Percentiles rank a stretch among this genome's conserved stretches.
Evolutionary conservation across 1,284 basidiomycete genomes (phyloP).

Genomic region (Ganoderma multipileum): DNA sequence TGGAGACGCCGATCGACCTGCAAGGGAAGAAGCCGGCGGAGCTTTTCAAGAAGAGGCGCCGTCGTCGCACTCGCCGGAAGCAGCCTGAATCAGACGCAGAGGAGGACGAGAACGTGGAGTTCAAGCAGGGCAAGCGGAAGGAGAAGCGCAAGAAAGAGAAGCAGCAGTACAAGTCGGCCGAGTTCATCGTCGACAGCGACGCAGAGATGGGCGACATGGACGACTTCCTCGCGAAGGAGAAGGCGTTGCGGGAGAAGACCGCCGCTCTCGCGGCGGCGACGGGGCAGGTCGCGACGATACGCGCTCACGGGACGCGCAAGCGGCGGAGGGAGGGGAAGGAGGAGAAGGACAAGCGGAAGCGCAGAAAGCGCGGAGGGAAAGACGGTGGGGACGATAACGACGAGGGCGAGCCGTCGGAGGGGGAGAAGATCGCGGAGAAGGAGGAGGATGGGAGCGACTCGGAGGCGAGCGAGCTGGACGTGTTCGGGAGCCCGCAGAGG

Average conservation of each 20-base stretch:
- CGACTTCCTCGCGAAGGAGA: constrained; percentile 82
- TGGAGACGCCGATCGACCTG: constrained; percentile 77
- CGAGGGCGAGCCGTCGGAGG: constrained; percentile 22
- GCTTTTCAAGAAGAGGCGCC: constrained; percentile 69
- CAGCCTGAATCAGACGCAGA: constrained; percentile 50
- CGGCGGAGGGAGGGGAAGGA: constrained; percentile 51
- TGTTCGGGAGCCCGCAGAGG: constrained; percentile 35
- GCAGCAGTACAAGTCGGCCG: constrained; percentile 83
- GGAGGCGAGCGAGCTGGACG: constrained; percentile 33
- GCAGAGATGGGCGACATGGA: constrained; percentile 79
- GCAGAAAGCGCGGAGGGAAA: constrained; percentile 31
- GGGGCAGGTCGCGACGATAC: constrained; percentile 62
- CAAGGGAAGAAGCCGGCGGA: constrained; percentile 74
- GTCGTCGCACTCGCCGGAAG: constrained; percentile 53
- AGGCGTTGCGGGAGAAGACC: constrained; percentile 56
- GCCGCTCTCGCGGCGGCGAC: constrained; percentile 53
- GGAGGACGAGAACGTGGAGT: constrained; percentile 37
- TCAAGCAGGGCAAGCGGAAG: constrained; percentile 52
- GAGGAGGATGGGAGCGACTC: constrained; percentile 20
- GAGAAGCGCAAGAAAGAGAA: constrained; percentile 72
- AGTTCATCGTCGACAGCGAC: constrained; percentile 91
- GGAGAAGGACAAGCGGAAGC: constrained; percentile 35
- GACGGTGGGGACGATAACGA: constrained; percentile 23
- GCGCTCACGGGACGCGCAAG: constrained; percentile 73
- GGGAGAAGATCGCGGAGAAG: constrained; percentile 23